These are phyloP conservation scores for Echinochloa phyllopogon DNA, from an alignment of 176 grass and related monocot genomes.

Conservation along the genomic window DNA sequence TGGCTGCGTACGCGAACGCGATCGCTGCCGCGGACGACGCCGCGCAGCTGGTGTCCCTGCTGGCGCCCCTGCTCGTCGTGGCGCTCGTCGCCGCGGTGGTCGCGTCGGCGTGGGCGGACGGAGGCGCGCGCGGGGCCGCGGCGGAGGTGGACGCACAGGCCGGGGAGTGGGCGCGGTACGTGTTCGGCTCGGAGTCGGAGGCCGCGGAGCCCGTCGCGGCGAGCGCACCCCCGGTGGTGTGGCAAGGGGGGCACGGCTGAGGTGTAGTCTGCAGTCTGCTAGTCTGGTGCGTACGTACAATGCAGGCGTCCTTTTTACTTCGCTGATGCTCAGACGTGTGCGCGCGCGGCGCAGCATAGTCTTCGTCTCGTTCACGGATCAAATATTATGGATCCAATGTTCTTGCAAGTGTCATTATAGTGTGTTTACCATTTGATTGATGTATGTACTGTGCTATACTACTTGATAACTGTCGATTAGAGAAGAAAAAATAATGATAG, in stretches of 20 bases:
- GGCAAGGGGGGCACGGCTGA: slow-evolving; percentile 16
- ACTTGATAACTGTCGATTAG: neutral
- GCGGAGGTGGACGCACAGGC: slow-evolving; percentile 48
- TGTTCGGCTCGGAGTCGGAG: slow-evolving; percentile 61
- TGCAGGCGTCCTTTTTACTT: neutral
- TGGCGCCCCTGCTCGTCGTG: slow-evolving; percentile 59
- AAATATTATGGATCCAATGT: slow-evolving; percentile 29
- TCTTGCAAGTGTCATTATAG: neutral
- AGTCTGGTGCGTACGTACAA: neutral
- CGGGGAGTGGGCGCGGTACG: slow-evolving; percentile 54
- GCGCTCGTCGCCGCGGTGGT: slow-evolving; percentile 53
- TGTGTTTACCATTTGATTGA: neutral
- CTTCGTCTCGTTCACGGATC: neutral
- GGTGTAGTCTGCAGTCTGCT: neutral
- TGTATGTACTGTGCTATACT: too few relatives aligned
- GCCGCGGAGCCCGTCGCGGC: slow-evolving; percentile 1
- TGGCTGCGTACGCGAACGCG: neutral
- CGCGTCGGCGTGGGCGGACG: slow-evolving; percentile 32
- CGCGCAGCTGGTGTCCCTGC: slow-evolving; percentile 37
- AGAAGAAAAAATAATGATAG: too few relatives aligned
- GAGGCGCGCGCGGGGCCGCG: slow-evolving; percentile 22
- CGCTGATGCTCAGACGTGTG: neutral
- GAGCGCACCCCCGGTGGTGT: neutral
- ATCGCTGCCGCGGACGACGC: slow-evolving; percentile 38
- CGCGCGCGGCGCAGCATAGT: neutral